Evolutionary conservation across 495 filamentous ascomycete species (phyloP).

Genomic region (Patellaria atrata): DNA sequence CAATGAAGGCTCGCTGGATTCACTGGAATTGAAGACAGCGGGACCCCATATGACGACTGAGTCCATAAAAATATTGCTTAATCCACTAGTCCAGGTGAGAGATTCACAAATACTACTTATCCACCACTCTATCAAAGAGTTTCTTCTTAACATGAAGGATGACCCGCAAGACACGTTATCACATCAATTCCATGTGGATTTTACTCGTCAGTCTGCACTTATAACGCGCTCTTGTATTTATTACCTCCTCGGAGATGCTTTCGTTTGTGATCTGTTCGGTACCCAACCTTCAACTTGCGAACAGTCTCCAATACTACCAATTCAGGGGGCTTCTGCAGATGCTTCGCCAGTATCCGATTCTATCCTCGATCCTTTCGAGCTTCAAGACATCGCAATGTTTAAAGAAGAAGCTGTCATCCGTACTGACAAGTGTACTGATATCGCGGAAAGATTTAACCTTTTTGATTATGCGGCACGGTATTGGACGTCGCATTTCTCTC

Average conservation of each 20-base stretch:
- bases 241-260: constrained; percentile 10
- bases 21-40: no score
- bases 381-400: constrained; percentile 1
- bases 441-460: constrained; percentile 6
- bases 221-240: constrained; percentile 7
- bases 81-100: constrained; percentile 6
- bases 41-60: no score
- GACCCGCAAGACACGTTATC: constrained; percentile 1
- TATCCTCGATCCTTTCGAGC: neutral
- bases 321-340: constrained; percentile 2
- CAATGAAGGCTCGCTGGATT: no score
- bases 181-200: neutral
- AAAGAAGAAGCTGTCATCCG: constrained; percentile 5
- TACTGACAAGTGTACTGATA: constrained; percentile 3
- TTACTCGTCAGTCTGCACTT: neutral
- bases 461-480: constrained; percentile 12
- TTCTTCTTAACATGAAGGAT: constrained; percentile 2
- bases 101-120: constrained; percentile 10
- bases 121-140: constrained; percentile 13
- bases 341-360: neutral
- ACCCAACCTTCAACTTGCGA: neutral
- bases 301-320: neutral
- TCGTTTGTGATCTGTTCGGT: constrained; percentile 3
- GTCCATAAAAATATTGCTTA: no score
- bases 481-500: constrained; percentile 11